Percentiles rank a stretch among this genome's conserved stretches.
Conservation (phyloP, 2,329 filamentous ascomycete species). For the Aspergillus jensenii region DNA sequence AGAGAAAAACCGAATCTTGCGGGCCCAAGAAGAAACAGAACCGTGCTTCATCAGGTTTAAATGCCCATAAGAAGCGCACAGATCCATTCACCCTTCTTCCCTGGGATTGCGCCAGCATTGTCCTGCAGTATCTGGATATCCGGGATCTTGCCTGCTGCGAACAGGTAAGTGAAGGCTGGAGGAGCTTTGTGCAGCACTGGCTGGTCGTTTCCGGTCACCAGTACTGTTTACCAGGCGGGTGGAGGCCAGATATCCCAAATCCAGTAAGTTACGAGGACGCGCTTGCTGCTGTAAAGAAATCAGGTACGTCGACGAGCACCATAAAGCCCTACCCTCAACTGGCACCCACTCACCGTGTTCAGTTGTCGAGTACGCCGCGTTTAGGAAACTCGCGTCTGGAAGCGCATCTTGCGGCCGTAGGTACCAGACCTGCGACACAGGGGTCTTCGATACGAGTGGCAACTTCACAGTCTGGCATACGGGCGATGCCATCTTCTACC, state of each 20-base stretch:
- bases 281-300: not conserved
- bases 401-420: not conserved
- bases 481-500: not conserved
- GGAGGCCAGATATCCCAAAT: not conserved
- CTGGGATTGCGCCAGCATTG: not conserved
- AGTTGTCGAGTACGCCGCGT: not conserved
- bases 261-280: not conserved
- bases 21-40: not conserved
- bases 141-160: not conserved
- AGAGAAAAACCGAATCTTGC: not conserved
- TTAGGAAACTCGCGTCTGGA: not conserved
- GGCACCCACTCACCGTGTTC: not conserved
- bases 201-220: not conserved
- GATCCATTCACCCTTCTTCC: not conserved
- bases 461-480: not conserved
- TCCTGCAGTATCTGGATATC: not conserved
- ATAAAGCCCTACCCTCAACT: not conserved
- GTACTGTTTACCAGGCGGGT: not conserved
- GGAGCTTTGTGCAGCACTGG: not conserved
- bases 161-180: not conserved
- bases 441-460: not conserved
- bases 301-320: not conserved
- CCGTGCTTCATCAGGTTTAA: not conserved
- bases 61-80: not conserved
- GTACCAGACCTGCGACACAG: too few relatives aligned